Evolutionary conservation across 768 basidiomycete genomes (phyloP), one percentile per base, ranked within the genome.

Genomic region (Lanmaoa rubissima): DNA sequence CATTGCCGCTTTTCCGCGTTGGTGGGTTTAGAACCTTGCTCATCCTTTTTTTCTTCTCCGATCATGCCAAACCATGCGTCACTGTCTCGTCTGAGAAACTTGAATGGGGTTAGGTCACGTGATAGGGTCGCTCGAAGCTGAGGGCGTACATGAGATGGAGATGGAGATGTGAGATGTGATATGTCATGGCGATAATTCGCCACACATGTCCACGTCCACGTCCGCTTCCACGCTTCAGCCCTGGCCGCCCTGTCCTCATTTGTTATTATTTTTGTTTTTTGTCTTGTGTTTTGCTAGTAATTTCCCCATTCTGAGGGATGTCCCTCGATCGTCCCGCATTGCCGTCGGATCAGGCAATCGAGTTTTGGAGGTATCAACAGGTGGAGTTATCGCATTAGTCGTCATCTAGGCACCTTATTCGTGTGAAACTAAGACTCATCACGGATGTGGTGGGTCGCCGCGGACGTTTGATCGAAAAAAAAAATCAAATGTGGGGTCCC

Each of bases 1-100:
- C 65, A 59, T 65, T 35, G 49, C 68, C 68, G 68, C 54, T 61
- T 57, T 63, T 53, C 65, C 61, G 64, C 51, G 24, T 59, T 53
- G 50, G 36, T 57, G 43, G 38, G 44, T 51, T 46, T 46, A 34
- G 38, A 44, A 58, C 48, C 41, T 17, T 41, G 51, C 16, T 38
- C 50, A 5, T n/a, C 44, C 48, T 24, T 13, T 34, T 47, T 42
- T 40, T 46, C 42, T 55, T 51, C 51, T 58, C 52, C 57, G 60
- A 65, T 68, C 66, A 58, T 24, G 44, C 55, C 51, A 53, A 31
- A 26, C 55, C 64, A 54, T 59, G 55, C 32, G 54, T 62, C 53
- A 19, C 31, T 31, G 44, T 46, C 54, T 46, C 38, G 54, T 55
- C 51, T 55, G 57, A 54, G 64, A 48, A n/a, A 41, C 26, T 40